These are phyloP conservation scores for Rhynchosporium graminicola DNA, from an alignment of 2,329 filamentous ascomycete species.

Conservation along the genomic window DNA sequence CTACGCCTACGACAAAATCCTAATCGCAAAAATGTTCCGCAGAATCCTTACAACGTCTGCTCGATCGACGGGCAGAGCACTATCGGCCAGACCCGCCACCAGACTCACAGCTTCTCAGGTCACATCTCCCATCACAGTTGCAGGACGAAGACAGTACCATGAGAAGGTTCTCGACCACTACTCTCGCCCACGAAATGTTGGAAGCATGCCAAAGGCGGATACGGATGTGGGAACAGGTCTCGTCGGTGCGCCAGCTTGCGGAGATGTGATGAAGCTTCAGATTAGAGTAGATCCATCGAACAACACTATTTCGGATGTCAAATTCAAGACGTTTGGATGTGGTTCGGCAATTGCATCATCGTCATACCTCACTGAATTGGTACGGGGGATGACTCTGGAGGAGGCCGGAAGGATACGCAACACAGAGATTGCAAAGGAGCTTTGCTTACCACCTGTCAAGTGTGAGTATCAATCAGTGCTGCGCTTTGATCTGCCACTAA, in stretches of 20 bases:
- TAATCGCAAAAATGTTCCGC: conserved; percentile 37
- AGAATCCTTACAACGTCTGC: conserved; percentile 36
- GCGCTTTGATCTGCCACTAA: conserved; percentile 34
- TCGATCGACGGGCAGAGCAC: conserved; percentile 36
- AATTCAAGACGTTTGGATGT: conserved; percentile 98
- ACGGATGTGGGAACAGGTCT: conserved; percentile 86
- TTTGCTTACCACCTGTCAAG: conserved; percentile 86
- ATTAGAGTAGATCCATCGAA: conserved; percentile 87
- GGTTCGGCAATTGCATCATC: conserved; percentile 93
- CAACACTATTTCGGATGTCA: conserved; percentile 89
- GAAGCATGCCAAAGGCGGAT: conserved; percentile 77
- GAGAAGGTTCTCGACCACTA: conserved; percentile 74
- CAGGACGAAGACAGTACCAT: conserved; percentile 39
- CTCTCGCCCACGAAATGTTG: conserved; percentile 76
- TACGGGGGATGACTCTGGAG: conserved; percentile 93
- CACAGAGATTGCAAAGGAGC: conserved; percentile 96
- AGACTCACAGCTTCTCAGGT: conserved; percentile 31
- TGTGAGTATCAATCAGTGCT: conserved; percentile 53
- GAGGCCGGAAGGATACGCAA: conserved; percentile 92
- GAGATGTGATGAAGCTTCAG: conserved; percentile 92
- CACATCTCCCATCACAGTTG: conserved; percentile 32
- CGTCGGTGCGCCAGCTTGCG: conserved; percentile 86
- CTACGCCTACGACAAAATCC: not conserved
- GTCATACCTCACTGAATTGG: conserved; percentile 91
- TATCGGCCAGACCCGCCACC: conserved; percentile 35